A percentile compares a stretch with the other conserved stretches of the same genome.
phyloP scores from a whole-genome alignment of 2,329 filamentous ascomycete genomes.

The Ceratocystis variospora region DNA sequence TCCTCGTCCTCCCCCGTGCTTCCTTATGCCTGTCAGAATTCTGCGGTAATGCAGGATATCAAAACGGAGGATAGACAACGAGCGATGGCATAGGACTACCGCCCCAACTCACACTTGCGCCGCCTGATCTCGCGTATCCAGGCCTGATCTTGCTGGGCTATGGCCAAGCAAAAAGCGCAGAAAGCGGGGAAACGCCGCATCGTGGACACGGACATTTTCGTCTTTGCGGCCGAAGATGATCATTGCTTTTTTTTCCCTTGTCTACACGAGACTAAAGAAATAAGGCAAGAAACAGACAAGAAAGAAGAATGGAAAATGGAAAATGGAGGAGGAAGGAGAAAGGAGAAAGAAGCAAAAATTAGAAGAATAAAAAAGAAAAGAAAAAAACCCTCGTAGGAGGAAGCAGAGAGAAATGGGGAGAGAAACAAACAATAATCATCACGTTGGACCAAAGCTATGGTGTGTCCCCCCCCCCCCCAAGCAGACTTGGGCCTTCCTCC shows the following conservation, averaged over 20 bases:
- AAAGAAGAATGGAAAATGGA: not conserved
- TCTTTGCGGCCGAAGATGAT: constrained; percentile 1
- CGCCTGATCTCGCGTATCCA: not conserved
- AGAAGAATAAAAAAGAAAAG: not conserved
- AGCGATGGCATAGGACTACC: too few relatives aligned
- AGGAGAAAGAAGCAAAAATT: too few relatives aligned
- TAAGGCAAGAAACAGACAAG: not conserved
- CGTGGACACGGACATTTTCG: constrained; percentile 3
- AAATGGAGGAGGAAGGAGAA: not conserved
- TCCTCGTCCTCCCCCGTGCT: too few relatives aligned
- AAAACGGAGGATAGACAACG: too few relatives aligned
- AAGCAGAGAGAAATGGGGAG: not conserved
- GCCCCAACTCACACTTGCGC: too few relatives aligned
- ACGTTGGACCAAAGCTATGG: too few relatives aligned
- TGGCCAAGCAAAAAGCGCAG: not conserved
- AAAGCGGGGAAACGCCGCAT: constrained; percentile 2
- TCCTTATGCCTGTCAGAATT: too few relatives aligned
- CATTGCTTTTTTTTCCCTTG: not conserved
- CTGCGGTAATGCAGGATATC: too few relatives aligned
- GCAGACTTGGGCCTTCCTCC: too few relatives aligned
- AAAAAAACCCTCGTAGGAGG: not conserved
- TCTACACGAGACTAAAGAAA: not conserved
- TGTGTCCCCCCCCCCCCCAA: too few relatives aligned
- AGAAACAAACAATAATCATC: not conserved
- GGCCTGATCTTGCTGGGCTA: not conserved